These are phyloP conservation scores for Penicillium italicum DNA, from an alignment of 2,329 filamentous ascomycete genomes.

Conservation along the genomic window DNA sequence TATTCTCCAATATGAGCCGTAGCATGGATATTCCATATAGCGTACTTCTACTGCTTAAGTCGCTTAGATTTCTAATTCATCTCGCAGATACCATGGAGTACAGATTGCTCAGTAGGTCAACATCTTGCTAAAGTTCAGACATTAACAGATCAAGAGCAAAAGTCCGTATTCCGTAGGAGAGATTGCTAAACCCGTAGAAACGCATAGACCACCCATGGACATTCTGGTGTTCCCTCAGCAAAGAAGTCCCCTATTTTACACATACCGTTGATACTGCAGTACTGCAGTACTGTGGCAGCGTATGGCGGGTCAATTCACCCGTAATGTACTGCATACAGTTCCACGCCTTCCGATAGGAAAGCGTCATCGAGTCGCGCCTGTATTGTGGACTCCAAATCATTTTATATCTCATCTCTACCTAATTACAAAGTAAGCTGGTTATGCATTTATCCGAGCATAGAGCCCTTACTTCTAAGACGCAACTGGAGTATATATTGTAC, in stretches of 20 bases:
- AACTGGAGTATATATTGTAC: background rate
- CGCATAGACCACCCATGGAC: background rate
- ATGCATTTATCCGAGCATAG: background rate
- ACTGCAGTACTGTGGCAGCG: background rate
- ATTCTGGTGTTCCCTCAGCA: background rate
- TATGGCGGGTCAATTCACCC: background rate
- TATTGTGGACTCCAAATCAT: background rate
- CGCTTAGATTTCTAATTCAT: background rate
- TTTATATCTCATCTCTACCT: background rate
- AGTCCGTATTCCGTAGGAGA: background rate
- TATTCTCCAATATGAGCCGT: background rate
- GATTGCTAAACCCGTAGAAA: background rate
- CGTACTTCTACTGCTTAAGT: background rate
- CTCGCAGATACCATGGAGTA: background rate
- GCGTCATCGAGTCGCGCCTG: slow-evolving; percentile 17
- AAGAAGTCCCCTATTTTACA: background rate
- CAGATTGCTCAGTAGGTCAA: background rate
- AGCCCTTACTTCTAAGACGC: background rate
- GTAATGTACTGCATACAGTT: slow-evolving; percentile 2
- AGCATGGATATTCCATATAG: background rate
- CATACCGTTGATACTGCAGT: background rate
- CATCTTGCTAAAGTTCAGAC: background rate
- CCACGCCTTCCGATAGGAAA: slow-evolving; percentile 5
- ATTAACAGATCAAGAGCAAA: background rate
- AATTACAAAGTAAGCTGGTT: background rate